phyloP scores from a whole-genome alignment of 2,329 filamentous ascomycete genomes.

The Sporothrix brasiliensis region DNA sequence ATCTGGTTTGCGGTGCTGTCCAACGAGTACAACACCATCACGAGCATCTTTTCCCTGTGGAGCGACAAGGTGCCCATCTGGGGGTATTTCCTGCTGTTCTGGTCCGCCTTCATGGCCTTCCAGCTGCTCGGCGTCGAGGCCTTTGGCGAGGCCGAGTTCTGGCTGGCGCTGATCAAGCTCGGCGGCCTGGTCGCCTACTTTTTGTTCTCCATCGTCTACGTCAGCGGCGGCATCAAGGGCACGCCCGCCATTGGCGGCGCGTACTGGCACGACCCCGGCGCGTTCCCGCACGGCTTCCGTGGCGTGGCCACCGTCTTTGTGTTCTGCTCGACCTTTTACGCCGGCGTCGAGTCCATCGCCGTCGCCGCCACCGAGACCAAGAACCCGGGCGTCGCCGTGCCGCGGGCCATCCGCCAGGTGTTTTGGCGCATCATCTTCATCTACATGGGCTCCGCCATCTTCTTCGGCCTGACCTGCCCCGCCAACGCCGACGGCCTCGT shows the following conservation, averaged over 20 bases:
- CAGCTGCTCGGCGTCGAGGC: constrained; percentile 73
- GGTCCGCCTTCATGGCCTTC: constrained; percentile 65
- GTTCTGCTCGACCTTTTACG: constrained; percentile 71
- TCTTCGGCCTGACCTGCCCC: constrained; percentile 74
- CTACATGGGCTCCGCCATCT: constrained; percentile 71
- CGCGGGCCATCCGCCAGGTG: constrained; percentile 61
- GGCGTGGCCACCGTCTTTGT: constrained; percentile 68
- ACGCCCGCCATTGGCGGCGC: constrained; percentile 66
- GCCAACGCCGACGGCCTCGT: constrained; percentile 67
- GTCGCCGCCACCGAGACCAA: constrained; percentile 65
- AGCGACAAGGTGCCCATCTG: constrained; percentile 61
- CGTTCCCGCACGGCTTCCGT: constrained; percentile 69
- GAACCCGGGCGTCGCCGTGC: constrained; percentile 60
- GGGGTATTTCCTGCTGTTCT: constrained; percentile 75
- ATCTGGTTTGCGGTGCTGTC: constrained; percentile 67
- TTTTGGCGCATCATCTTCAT: constrained; percentile 65
- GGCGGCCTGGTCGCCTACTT: constrained; percentile 71
- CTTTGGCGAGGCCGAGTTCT: constrained; percentile 80
- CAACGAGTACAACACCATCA: constrained; percentile 72
- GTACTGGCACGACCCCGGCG: constrained; percentile 72
- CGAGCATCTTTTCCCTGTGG: constrained; percentile 68
- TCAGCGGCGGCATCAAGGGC: constrained; percentile 66
- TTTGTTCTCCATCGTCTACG: constrained; percentile 73
- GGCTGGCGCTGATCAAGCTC: constrained; percentile 74
- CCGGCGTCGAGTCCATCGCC: constrained; percentile 66